Evolutionary conservation across 345 rosid genomes (phyloP), one percentile per base, ranked within the genome.

Genomic region (Orychophragmus violaceus): DNA sequence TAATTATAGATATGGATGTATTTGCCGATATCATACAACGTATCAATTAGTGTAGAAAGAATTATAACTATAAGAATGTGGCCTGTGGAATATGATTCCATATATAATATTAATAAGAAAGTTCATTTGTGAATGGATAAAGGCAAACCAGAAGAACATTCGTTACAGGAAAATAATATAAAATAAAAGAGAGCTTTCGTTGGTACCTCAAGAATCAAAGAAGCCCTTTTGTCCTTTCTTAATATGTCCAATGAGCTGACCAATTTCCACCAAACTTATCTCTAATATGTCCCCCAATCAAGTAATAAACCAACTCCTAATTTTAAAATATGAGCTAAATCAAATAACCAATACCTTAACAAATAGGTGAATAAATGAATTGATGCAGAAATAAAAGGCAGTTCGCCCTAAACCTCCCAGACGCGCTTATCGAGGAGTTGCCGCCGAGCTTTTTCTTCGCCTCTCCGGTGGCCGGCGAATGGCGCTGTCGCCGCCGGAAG

Each of bases 161-260:
- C 71, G 62, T 53, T 42, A 55, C 16, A 19, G 14, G 17, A 52
- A 10, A 35, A 55, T 30, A 41, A 16, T n/a, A n/a, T n/a, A 39
- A 8, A 18, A 36, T 2, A 17, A 10, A 8, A 33, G 5, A 9
- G 1, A 33, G 37, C 55, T 74, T 68, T 69, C 68, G 57, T 60
- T 52, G 46, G 68, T 41, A 60, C 68, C 57, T 74, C 68, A 52
- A 58, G 64, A 74, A 67, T 74, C 77, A 61, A 74, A 61, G 59
- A 66, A 67, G 17, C 28, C 63, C 23, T 60, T 67, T 66, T 74
- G 64, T 64, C 56, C 16, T 72, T 58, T 24, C 61, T 59, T 71
- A 70, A 60, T 79, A 68, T 48, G 80, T 61, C 32, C 76, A 72
- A 62, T 39, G 76, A 69, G 78, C 76, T 37, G 64, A 77, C 80